These are phyloP conservation scores for Metschnikowia noctiluminum DNA, from an alignment of 805 yeast species.

Conservation along the genomic window DNA sequence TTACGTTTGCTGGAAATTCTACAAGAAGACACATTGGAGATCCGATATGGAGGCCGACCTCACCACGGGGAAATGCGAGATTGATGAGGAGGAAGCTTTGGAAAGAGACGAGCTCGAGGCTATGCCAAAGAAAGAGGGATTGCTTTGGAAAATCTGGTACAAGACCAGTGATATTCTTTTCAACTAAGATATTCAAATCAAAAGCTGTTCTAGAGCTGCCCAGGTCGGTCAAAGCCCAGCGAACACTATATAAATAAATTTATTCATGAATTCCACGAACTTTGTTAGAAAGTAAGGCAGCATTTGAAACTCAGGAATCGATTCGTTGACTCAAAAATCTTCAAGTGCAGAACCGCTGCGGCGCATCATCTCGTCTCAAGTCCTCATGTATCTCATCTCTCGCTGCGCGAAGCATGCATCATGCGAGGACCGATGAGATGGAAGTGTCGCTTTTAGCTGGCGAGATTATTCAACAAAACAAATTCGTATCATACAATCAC, in stretches of 20 bases:
- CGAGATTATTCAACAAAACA: background rate
- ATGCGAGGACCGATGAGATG: conserved; percentile 7
- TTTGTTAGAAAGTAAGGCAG: no score
- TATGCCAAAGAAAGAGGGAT: conserved; percentile 21
- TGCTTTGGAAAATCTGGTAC: conserved; percentile 21
- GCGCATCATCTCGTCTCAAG: no score
- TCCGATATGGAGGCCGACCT: conserved; percentile 51
- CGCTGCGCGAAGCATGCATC: conserved; percentile 2
- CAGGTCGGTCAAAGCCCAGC: no score
- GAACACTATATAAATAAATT: no score
- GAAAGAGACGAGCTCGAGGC: conserved; percentile 22
- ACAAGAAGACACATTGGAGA: conserved; percentile 46
- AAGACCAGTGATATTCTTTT: conserved; percentile 23
- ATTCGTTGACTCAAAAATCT: no score
- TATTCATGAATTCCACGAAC: background rate
- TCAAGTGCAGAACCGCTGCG: no score
- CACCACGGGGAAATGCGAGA: conserved; percentile 49
- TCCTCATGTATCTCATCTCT: background rate
- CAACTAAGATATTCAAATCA: conserved; percentile 9
- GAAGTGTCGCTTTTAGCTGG: background rate
- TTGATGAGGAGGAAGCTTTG: conserved; percentile 55
- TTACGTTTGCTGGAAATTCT: conserved; percentile 49
- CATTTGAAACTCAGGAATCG: no score
- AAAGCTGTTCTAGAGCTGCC: no score
- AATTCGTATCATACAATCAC: background rate